Evolutionary conservation across 2,329 filamentous ascomycete genomes (phyloP).

Genomic region (Trematosphaeria pertusa): DNA sequence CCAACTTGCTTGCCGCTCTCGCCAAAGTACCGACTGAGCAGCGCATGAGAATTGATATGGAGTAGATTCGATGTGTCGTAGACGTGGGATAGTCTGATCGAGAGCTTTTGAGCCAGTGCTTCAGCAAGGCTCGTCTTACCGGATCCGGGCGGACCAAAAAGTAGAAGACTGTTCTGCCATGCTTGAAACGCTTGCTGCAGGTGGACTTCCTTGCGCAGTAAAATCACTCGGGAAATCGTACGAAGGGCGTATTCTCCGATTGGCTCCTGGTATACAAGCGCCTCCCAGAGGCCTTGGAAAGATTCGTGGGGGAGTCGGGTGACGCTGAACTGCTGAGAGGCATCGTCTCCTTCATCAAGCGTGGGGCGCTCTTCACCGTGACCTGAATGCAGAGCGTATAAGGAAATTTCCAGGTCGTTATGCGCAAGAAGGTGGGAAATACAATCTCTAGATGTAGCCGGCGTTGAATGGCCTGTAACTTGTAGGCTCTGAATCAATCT

Average conservation of each 20-base stretch:
- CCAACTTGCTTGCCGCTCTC: constrained; percentile 54
- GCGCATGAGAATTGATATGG: constrained; percentile 54
- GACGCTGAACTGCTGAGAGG: constrained; percentile 9
- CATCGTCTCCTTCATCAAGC: constrained; percentile 6
- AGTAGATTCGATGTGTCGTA: constrained; percentile 51
- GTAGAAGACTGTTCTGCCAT: constrained; percentile 55
- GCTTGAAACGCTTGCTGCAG: constrained; percentile 49
- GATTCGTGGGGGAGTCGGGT: constrained; percentile 18
- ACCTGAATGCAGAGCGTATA: constrained; percentile 16
- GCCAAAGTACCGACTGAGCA: constrained; percentile 59
- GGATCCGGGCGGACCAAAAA: constrained; percentile 54
- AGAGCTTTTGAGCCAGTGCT: constrained; percentile 59
- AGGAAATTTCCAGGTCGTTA: constrained; percentile 14
- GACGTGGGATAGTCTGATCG: constrained; percentile 51
- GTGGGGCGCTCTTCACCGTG: constrained; percentile 4
- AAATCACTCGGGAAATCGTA: constrained; percentile 46
- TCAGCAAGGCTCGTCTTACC: constrained; percentile 55
- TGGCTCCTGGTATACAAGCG: constrained; percentile 52
- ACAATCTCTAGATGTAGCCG: constrained; percentile 4
- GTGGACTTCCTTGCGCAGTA: constrained; percentile 40
- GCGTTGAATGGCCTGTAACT: constrained; percentile 14
- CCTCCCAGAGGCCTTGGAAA: constrained; percentile 24
- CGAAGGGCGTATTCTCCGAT: constrained; percentile 52
- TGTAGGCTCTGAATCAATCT: constrained; percentile 9
- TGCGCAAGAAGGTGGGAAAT: constrained; percentile 11